phyloP scores from a whole-genome alignment of 805 yeast species.

The Pichia heedii region DNA sequence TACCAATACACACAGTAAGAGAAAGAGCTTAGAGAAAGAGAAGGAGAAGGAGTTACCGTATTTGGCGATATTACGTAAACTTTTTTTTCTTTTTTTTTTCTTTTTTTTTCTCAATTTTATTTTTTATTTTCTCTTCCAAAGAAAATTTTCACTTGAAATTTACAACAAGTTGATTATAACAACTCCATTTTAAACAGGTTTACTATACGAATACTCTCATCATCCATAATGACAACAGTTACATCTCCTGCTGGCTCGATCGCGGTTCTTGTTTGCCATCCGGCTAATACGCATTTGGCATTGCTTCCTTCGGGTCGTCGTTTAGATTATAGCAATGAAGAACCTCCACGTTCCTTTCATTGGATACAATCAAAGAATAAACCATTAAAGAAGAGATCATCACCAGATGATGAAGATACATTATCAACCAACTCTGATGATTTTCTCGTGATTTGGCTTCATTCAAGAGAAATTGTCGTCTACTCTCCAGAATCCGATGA shows the following conservation, averaged over 20 bases:
- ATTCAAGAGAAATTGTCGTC: slow-evolving; percentile 32
- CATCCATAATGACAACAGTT: background rate
- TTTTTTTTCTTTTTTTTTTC: no score
- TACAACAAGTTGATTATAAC: no score
- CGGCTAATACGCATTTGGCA: background rate
- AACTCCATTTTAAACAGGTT: no score
- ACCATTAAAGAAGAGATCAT: slow-evolving; percentile 19
- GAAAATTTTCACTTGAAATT: no score
- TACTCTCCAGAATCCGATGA: slow-evolving; percentile 37
- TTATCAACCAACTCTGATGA: background rate
- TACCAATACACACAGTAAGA: no score
- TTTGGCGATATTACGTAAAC: no score
- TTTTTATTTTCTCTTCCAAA: no score
- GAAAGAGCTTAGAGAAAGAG: no score
- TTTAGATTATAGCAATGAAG: slow-evolving; percentile 35
- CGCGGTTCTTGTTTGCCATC: background rate
- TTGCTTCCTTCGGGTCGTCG: slow-evolving; percentile 42
- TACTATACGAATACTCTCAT: slow-evolving; percentile 16
- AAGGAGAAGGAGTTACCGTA: no score
- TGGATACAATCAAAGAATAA: slow-evolving; percentile 27
- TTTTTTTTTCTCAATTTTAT: no score
- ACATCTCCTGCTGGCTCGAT: background rate
- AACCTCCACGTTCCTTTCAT: slow-evolving; percentile 26
- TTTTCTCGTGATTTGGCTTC: background rate
- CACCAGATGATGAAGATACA: background rate